Base-by-base conservation (phyloP, 2,329 filamentous ascomycete genomes). In the Thielaviopsis musarum region DNA sequence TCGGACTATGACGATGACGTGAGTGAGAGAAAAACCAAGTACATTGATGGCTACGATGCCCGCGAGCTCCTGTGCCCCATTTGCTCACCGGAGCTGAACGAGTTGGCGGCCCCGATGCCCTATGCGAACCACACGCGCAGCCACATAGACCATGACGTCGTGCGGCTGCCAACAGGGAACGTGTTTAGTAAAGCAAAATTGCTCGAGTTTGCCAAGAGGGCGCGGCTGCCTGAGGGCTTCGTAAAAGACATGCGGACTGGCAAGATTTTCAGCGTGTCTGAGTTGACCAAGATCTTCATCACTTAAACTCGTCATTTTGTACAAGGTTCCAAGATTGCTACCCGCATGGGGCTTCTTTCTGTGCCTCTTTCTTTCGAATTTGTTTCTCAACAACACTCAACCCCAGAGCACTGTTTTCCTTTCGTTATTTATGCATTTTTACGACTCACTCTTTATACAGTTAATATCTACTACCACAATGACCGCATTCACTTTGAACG, bases 81-180 rank as follows among this genome's bases (percentile, higher is more conserved):
- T 67, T 98, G 93, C 75, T 93, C 87, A 54, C 93, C 87, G 0
- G 93, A 98, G 72, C 80, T 98, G 59, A 97, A 97, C 70, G 87
- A 91, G 66, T 79, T 98, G 38, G 91, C 93, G 1, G 78, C 85
- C 57, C 84, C 85, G 65, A 87, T 98, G 52, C 93, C 93, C 0
- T 97, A 97, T 66, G 93, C 93, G 2, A 87, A 95, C 67, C 93
- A 98, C 70, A 91, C 87, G 30, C 94, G 94, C 76, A 95, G 89
- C 68, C 87, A 89, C 63, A 88, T 97, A 30, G 91, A 95, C 68
- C 83, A 82, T 53, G 91, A 97, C 68, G 80, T 93, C 0, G 79
- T 95, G 21, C 79, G 97, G 52, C 72, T 98, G 59, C 93, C 93
- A 24, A 96, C 95, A 69, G 85, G 87, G 1, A 79, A 88, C 57